Conservation (phyloP, 192 early-diverging fungal genomes). For the Backusella parvicylindrica region DNA sequence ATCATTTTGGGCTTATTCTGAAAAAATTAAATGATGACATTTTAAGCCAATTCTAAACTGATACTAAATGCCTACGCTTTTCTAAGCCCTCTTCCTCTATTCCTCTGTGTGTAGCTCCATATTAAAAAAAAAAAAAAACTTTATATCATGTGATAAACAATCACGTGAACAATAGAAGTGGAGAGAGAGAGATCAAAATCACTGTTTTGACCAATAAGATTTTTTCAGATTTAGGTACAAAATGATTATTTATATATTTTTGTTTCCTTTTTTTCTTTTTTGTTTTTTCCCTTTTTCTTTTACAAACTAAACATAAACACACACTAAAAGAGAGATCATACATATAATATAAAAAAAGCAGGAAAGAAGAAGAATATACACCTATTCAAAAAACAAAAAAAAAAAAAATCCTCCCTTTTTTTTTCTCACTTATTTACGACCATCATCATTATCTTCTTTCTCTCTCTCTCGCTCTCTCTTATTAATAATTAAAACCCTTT, state of each 20-base stretch:
- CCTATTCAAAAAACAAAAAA: too few species aligned
- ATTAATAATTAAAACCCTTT: too few species aligned
- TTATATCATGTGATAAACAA: background rate
- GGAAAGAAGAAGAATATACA: background rate
- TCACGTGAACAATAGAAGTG: background rate
- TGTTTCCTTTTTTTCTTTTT: background rate
- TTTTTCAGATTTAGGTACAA: background rate
- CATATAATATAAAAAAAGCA: background rate
- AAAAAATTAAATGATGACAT: too few species aligned
- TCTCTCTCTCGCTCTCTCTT: background rate
- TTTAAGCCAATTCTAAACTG: too few species aligned
- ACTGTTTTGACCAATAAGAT: background rate
- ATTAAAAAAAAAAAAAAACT: background rate
- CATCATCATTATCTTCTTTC: constrained; percentile 3
- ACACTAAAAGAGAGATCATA: background rate
- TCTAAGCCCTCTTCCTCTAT: background rate
- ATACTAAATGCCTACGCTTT: too few species aligned
- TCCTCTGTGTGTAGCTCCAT: background rate
- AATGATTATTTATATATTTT: background rate
- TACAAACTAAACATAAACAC: background rate
- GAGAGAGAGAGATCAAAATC: background rate
- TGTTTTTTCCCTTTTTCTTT: background rate
- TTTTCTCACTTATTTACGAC: background rate
- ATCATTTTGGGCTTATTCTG: too few species aligned
- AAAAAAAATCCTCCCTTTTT: background rate